Conservation (phyloP, 1,139 yeast species). For the Saccharomycopsis hybrid region DNA sequence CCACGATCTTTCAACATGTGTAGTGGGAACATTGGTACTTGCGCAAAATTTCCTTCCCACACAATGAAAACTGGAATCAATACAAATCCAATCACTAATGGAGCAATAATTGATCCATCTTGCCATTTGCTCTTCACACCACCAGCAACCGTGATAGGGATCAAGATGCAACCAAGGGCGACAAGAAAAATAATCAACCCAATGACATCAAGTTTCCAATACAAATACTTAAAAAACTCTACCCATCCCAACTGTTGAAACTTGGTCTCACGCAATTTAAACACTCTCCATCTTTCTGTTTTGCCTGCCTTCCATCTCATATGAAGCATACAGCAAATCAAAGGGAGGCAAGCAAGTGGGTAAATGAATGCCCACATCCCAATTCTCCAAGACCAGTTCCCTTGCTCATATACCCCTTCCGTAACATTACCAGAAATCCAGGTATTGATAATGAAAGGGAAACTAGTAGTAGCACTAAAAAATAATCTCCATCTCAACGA, state of each 20-base stretch:
- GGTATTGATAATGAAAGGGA: constrained; percentile 68
- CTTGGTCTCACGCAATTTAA: constrained; percentile 21
- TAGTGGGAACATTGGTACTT: constrained; percentile 54
- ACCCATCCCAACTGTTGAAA: neutral
- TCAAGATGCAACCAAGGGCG: constrained; percentile 46
- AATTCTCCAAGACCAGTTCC: constrained; percentile 63
- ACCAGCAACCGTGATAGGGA: constrained; percentile 54
- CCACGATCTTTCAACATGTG: constrained; percentile 57
- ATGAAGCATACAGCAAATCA: constrained; percentile 46
- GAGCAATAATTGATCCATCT: constrained; percentile 32
- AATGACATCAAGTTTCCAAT: constrained; percentile 48
- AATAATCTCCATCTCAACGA: constrained; percentile 64
- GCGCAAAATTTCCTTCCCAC: constrained; percentile 51
- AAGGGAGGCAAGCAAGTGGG: constrained; percentile 58
- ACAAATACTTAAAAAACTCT: constrained; percentile 15
- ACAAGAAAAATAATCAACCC: constrained; percentile 47
- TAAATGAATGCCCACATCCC: constrained; percentile 77
- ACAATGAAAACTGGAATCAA: constrained; percentile 45
- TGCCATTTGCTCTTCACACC: constrained; percentile 35
- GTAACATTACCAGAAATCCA: constrained; percentile 66
- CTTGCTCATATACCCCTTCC: constrained; percentile 27
- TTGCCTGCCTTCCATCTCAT: constrained; percentile 48
- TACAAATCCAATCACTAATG: constrained; percentile 56
- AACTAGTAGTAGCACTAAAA: constrained; percentile 54
- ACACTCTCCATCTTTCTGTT: constrained; percentile 40